Base-by-base conservation (phyloP, 805 yeast species). In the Teunomyces funiuensis region DNA sequence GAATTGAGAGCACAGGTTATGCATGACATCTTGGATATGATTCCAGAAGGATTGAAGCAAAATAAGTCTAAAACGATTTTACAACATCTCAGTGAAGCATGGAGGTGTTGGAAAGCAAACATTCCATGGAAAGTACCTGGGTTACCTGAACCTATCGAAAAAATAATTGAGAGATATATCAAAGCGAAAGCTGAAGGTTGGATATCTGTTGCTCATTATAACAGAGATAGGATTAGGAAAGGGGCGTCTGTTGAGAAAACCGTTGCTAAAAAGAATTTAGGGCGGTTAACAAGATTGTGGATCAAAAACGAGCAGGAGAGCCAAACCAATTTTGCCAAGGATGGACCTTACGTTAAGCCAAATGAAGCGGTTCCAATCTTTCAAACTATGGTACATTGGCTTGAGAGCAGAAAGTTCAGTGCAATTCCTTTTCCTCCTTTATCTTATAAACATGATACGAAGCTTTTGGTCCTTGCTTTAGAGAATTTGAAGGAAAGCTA, bases 81-180 rank as follows among this genome's bases (percentile, higher is more conserved):
- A 36, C 98, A 93, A 55, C 99, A 93, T 63, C 71, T 93, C 43
- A 86, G 95, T 57, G 99, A 93, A 61, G 99, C 99, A 0, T 93
- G 99, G 99, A 73, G 99, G 60, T 93, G 98, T 61, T 93, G 99
- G 99, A 93, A 93, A 61, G 99, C 99, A 2, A 91, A 93, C 57
- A 85, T 93, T 44, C 96, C 97, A 0, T 93, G 98, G 98, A 82
- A 88, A 51, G 98, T 93, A 11, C 96, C 96, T 1, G 98, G 98
- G 0, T 71, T 93, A 65, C 99, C 99, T 2, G 85, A 77, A 40
- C 97, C 97, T 0, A 79, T 93, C 18, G 93, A 83, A 50, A 78
- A 80, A 33, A 87, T 93, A 28, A 90, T 93, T 46, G 84, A 87
- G 55, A 77, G 96, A 33, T 93, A 93, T 55, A 83, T 93, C 37